Evolutionary conservation across 2,329 filamentous ascomycete genomes (phyloP).

Genomic region (Nigrospora sphaerica): DNA sequence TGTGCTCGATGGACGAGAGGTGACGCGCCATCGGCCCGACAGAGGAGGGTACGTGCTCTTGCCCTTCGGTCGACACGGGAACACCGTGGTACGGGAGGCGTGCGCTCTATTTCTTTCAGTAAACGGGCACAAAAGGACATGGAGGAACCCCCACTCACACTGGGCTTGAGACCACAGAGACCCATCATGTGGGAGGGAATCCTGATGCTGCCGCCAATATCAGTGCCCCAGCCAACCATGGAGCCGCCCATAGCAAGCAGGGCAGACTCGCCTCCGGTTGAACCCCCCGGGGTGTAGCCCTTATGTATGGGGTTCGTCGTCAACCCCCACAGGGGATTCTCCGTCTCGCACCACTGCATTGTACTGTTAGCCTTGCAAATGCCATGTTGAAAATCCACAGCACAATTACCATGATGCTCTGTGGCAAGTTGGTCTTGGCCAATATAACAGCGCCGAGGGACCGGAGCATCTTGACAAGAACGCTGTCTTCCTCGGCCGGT

Average conservation of each 20-base stretch:
- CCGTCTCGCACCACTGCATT: constrained; percentile 42
- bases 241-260: constrained; percentile 15
- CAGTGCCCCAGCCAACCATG: constrained; percentile 40
- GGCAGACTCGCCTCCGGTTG: constrained; percentile 17
- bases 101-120: constrained; percentile 33
- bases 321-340: constrained; percentile 43
- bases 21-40: constrained; percentile 52
- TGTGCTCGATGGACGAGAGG: constrained; percentile 39
- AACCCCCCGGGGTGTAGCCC: constrained; percentile 29
- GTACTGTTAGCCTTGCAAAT: constrained; percentile 43
- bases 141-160: constrained; percentile 30
- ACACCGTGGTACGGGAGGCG: constrained; percentile 52
- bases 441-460: constrained; percentile 43
- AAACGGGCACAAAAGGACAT: constrained; percentile 12
- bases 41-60: constrained; percentile 57
- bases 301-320: constrained; percentile 37
- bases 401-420: constrained; percentile 19
- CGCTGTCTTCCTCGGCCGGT: constrained; percentile 40
- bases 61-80: constrained; percentile 54
- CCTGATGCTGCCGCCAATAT: constrained; percentile 43
- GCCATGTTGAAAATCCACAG: constrained; percentile 24
- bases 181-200: constrained; percentile 41
- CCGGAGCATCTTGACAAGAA: constrained; percentile 40
- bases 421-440: constrained; percentile 39
- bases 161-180: constrained; percentile 41